These are phyloP conservation scores for Fraxinus baroniana DNA, from an alignment of 305 asterid species.

Conservation along the genomic window DNA sequence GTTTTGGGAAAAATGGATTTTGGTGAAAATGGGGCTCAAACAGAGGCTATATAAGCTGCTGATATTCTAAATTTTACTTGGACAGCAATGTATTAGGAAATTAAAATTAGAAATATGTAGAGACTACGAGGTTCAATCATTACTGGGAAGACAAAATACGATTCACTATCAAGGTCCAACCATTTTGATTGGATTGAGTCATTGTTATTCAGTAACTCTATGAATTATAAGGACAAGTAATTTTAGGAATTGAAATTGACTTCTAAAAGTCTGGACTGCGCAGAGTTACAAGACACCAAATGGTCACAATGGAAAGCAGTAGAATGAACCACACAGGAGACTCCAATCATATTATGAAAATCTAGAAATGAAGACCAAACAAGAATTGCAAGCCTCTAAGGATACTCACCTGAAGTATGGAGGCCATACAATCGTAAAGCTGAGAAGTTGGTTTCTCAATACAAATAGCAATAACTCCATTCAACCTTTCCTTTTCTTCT, in stretches of 20 bases:
- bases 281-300: conserved; percentile 1
- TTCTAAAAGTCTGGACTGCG: background rate
- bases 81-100: background rate
- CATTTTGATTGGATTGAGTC: background rate
- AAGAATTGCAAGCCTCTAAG: conserved; percentile 17
- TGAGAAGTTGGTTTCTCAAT: conserved; percentile 42
- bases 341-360: conserved; percentile 17
- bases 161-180: background rate
- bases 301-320: background rate
- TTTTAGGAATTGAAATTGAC: background rate
- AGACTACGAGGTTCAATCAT: background rate
- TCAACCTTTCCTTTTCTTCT: conserved; percentile 69
- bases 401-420: conserved; percentile 61
- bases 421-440: conserved; percentile 44
- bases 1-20: background rate
- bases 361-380: background rate
- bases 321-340: background rate
- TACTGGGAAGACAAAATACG: background rate
- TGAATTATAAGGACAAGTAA: background rate
- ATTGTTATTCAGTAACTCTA: background rate
- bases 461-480: conserved; percentile 75
- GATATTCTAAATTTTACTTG: background rate
- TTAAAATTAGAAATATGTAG: background rate
- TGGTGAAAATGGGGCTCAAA: background rate
- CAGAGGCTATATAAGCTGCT: background rate